Percentiles rank a stretch among this genome's conserved stretches.
phyloP scores from a whole-genome alignment of 805 yeast species.

The Candida tibetensis region DNA sequence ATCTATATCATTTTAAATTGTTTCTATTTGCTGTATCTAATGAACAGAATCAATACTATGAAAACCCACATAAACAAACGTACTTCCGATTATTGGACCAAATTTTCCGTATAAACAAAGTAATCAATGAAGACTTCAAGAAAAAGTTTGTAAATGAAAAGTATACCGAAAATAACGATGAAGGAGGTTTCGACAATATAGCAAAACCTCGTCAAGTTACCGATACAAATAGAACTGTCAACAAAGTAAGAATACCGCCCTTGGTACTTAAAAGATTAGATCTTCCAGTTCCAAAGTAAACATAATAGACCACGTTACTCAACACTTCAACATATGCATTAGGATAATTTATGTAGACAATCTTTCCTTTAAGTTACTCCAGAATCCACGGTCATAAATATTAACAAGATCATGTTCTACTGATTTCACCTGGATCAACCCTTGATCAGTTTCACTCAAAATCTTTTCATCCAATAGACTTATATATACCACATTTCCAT shows the following conservation, averaged over 20 bases:
- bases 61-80: background rate
- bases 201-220: no score
- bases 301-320: no score
- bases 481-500: constrained; percentile 23
- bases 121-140: constrained; percentile 7
- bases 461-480: constrained; percentile 26
- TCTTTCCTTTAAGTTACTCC: constrained; percentile 37
- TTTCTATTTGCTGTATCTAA: constrained; percentile 11
- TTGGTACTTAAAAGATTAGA: background rate
- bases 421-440: constrained; percentile 18
- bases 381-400: constrained; percentile 50
- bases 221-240: no score
- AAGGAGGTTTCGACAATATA: background rate
- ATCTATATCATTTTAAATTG: constrained; percentile 8
- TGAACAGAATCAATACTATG: constrained; percentile 12
- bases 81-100: constrained; percentile 6
- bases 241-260: background rate
- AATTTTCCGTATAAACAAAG: constrained; percentile 7
- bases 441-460: constrained; percentile 11
- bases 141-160: constrained; percentile 10
- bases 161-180: background rate
- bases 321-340: no score
- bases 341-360: no score
- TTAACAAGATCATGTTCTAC: constrained; percentile 36
- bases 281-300: no score